Evolutionary conservation across 2,329 filamentous ascomycete species (phyloP).

Genomic region (Trichoderma aggressivum): DNA sequence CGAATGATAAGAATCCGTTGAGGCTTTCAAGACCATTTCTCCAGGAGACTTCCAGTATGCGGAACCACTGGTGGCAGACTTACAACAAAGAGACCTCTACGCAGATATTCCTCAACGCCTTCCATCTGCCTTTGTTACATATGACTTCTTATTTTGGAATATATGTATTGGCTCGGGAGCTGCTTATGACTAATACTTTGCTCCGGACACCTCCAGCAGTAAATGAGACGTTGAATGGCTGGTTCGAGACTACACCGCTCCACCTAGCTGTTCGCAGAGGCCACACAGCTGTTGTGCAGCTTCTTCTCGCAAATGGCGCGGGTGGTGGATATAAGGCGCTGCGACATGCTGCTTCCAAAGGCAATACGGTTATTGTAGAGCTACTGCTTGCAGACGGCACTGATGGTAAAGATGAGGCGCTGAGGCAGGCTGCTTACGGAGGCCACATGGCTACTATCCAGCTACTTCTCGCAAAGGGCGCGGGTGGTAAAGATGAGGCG

Average conservation of each 20-base stretch:
- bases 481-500: no score
- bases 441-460: no score
- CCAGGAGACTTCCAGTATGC: not conserved
- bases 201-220: not conserved
- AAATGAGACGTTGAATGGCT: accelerated
- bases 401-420: no score
- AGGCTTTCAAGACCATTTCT: not conserved
- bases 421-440: accelerated
- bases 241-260: accelerated
- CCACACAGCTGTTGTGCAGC: not conserved
- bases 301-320: no score
- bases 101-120: no score
- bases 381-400: no score
- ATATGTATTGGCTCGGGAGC: not conserved
- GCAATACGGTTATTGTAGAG: no score
- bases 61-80: not conserved
- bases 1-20: not conserved
- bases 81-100: not conserved
- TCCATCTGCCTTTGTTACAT: not conserved
- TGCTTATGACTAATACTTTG: accelerated
- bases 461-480: no score
- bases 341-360: no score
- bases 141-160: not conserved
- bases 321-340: no score
- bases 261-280: not conserved